These are phyloP conservation scores for Laburnicola sp. DNA, from an alignment of 2,329 filamentous ascomycete species.

Conservation along the genomic window DNA sequence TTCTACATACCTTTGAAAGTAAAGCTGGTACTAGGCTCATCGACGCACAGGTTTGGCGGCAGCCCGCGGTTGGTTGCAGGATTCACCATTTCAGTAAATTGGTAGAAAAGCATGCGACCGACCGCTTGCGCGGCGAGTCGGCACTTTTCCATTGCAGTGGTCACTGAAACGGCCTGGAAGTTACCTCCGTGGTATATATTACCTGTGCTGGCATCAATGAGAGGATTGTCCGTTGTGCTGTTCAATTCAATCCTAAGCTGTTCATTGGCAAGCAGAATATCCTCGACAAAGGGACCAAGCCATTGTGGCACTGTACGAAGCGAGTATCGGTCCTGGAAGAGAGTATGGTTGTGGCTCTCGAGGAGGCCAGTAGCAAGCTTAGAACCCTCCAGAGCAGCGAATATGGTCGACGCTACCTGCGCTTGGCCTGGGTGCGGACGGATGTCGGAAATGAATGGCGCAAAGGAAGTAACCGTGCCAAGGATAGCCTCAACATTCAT, in stretches of 20 bases:
- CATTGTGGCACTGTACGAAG: conserved; percentile 67
- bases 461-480: conserved; percentile 60
- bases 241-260: conserved; percentile 66
- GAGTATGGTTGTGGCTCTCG: conserved; percentile 5
- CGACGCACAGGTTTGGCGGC: conserved; percentile 62
- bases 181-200: conserved; percentile 65
- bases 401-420: conserved; percentile 27
- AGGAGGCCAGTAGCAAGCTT: conserved; percentile 19
- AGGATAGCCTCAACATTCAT: conserved; percentile 63
- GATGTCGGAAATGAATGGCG: conserved; percentile 60
- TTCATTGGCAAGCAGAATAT: conserved; percentile 59
- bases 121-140: conserved; percentile 56
- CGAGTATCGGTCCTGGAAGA: conserved; percentile 64
- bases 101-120: conserved; percentile 66
- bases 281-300: conserved; percentile 69
- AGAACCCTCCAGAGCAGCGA: conserved; percentile 24
- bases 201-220: conserved; percentile 54
- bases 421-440: conserved; percentile 64
- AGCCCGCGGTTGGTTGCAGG: conserved; percentile 62
- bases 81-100: conserved; percentile 66
- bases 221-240: conserved; percentile 68
- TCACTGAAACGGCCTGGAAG: conserved; percentile 66
- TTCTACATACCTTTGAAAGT: too few species aligned
- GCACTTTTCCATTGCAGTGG: conserved; percentile 66
- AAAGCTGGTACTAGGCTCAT: conserved; percentile 62